Percentiles rank a stretch among this genome's conserved stretches.
Evolutionary conservation across 768 basidiomycete genomes (phyloP).

Genomic region (Pleurotus ostreatus): DNA sequence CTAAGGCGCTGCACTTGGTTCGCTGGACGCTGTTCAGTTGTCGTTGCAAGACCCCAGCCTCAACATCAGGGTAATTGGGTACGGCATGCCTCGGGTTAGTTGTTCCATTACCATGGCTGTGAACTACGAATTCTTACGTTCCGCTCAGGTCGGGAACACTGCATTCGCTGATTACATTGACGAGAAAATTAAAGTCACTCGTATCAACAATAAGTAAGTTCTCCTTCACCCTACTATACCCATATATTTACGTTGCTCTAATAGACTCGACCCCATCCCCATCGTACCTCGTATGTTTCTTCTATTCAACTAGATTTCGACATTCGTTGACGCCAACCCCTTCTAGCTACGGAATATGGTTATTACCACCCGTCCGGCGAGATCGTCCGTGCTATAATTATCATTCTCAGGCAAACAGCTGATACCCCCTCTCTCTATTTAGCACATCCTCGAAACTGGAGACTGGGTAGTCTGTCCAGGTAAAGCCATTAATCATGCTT

Average conservation of each 20-base stretch:
- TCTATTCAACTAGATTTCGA: neutral
- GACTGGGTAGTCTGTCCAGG: slow-evolving; percentile 20
- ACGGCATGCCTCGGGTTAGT: slow-evolving; percentile 3
- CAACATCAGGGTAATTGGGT: neutral
- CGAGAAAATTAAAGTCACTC: neutral
- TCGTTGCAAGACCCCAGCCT: neutral
- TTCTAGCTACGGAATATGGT: slow-evolving; percentile 1
- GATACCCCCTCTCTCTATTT: neutral
- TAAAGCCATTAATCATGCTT: neutral
- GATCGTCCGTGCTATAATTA: neutral
- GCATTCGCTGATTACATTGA: slow-evolving; percentile 4
- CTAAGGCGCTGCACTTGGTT: slow-evolving; percentile 1
- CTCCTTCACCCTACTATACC: neutral
- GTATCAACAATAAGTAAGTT: slow-evolving; percentile 1
- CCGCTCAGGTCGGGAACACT: neutral
- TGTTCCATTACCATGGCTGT: neutral
- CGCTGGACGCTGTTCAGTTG: neutral
- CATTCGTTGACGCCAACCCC: neutral
- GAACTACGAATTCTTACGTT: neutral
- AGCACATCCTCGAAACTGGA: slow-evolving; percentile 7
- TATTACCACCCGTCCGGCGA: slow-evolving; percentile 5
- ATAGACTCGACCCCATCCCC: slow-evolving; percentile 5
- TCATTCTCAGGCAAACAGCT: neutral
- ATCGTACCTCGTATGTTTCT: neutral
- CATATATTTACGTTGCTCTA: neutral